Evolutionary conservation across 2,329 filamentous ascomycete genomes (phyloP).

Genomic region (Pseudogymnoascus sp.): DNA sequence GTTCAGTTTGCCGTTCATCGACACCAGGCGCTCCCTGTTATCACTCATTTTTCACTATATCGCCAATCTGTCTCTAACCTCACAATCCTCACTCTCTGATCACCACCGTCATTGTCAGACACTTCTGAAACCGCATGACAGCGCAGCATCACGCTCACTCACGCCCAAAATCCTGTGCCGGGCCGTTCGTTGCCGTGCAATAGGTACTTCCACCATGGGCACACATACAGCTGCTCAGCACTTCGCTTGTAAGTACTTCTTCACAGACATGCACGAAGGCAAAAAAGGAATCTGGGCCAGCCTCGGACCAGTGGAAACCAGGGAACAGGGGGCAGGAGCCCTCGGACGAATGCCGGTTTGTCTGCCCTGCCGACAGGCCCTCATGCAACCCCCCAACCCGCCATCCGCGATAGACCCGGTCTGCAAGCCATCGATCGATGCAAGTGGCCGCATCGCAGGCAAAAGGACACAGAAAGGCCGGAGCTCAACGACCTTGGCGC

Average conservation of each 20-base stretch:
- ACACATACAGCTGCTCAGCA: not conserved
- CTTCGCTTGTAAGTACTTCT: not conserved
- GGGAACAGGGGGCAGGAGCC: not conserved
- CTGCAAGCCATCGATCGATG: not conserved
- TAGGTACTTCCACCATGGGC: not conserved
- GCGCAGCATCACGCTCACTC: not conserved
- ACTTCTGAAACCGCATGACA: not conserved
- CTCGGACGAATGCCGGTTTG: not conserved
- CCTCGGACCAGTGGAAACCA: not conserved
- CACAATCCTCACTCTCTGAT: not conserved
- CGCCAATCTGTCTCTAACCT: not conserved
- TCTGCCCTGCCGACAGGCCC: not conserved
- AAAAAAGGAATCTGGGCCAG: not conserved
- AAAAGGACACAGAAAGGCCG: not conserved
- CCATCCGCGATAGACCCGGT: not conserved
- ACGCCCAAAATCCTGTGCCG: not conserved
- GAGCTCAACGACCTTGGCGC: not conserved
- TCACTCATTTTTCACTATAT: not conserved
- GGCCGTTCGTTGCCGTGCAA: not conserved
- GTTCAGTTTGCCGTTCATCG: not conserved
- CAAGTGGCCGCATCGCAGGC: not conserved
- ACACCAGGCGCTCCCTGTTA: not conserved
- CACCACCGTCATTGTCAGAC: not conserved
- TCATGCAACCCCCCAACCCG: not conserved
- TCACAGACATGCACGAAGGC: not conserved